phyloP scores from a whole-genome alignment of 2,329 filamentous ascomycete genomes.

The Dissoconium aciculare region DNA sequence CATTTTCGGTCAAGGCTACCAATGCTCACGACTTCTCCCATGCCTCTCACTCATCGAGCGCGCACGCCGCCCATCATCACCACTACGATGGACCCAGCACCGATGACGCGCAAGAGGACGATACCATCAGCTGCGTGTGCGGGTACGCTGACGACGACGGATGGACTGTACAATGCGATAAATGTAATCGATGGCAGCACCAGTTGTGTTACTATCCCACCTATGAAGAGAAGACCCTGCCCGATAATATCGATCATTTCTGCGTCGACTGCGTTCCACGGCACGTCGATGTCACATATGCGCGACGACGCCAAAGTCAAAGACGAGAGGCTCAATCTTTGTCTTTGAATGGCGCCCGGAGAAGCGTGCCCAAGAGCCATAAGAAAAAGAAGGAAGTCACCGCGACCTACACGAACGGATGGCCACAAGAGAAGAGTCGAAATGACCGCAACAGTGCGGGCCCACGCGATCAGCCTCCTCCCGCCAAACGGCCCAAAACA shows the following conservation, averaged over 20 bases:
- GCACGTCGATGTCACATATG: conserved; percentile 55
- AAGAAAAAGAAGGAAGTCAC: conserved; percentile 73
- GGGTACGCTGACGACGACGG: conserved; percentile 88
- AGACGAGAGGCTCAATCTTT: conserved; percentile 30
- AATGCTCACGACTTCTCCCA: conserved; percentile 18
- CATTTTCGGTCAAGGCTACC: conserved; percentile 21
- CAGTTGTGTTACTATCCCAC: conserved; percentile 90
- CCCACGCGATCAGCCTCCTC: conserved; percentile 40
- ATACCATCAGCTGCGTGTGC: conserved; percentile 96
- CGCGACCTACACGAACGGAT: conserved; percentile 50
- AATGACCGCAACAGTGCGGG: conserved; percentile 38
- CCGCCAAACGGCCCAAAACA: conserved; percentile 67
- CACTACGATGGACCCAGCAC: conserved; percentile 12
- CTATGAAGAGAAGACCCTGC: conserved; percentile 45
- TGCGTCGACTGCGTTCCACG: conserved; percentile 81
- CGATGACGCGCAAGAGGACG: conserved; percentile 47
- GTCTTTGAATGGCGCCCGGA: conserved; percentile 48
- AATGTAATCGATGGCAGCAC: conserved; percentile 95
- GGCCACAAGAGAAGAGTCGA: conserved; percentile 43
- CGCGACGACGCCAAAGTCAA: conserved; percentile 36
- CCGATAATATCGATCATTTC: conserved; percentile 51
- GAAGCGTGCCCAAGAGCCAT: conserved; percentile 62
- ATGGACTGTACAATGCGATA: conserved; percentile 91
- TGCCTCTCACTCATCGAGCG: conserved; percentile 14
- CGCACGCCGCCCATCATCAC: conserved; percentile 17